Conservation (phyloP, 108 stramenopile genomes). For the Fragilaria crotonensis region DNA sequence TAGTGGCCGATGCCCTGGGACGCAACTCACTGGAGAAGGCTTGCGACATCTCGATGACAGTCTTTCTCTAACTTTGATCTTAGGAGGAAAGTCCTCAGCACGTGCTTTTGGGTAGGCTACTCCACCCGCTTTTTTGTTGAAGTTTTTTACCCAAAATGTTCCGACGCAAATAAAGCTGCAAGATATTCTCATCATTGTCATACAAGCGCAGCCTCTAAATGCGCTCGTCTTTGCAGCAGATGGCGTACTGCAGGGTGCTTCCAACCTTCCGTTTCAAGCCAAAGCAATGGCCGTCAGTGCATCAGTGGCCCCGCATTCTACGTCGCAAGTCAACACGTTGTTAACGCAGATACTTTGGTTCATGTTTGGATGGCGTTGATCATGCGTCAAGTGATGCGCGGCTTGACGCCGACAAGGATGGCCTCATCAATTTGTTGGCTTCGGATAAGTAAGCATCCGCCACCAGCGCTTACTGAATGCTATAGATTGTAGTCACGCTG, state of each 20-base stretch:
- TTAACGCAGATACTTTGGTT: slow-evolving; percentile 43
- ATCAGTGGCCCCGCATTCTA: slow-evolving; percentile 36
- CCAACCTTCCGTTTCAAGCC: slow-evolving; percentile 74
- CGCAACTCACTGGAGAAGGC: slow-evolving; percentile 34
- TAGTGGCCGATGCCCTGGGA: slow-evolving; percentile 78
- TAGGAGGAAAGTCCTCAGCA: slow-evolving; percentile 50
- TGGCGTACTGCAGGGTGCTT: slow-evolving; percentile 80
- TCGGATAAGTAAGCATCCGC: no score
- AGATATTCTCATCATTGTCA: slow-evolving; percentile 55
- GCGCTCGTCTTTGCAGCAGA: slow-evolving; percentile 82
- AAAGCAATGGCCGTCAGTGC: slow-evolving; percentile 74
- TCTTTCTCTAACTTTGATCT: slow-evolving; percentile 55
- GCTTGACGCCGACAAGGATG: slow-evolving; percentile 56
- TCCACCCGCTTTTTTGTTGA: slow-evolving; percentile 45
- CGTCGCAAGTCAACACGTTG: slow-evolving; percentile 25
- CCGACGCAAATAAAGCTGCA: slow-evolving; percentile 46
- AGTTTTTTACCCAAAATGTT: slow-evolving; percentile 63
- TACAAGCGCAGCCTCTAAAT: slow-evolving; percentile 78
- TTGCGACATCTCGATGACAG: slow-evolving; percentile 44
- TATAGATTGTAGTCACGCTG: no score
- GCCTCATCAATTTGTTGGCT: slow-evolving; percentile 62
- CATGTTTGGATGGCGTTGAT: slow-evolving; percentile 75
- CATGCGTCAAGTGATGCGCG: slow-evolving; percentile 65
- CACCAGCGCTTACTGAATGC: no score
- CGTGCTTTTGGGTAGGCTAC: slow-evolving; percentile 42